phyloP scores from a whole-genome alignment of 306 rosid species.

The Malus fusca region DNA sequence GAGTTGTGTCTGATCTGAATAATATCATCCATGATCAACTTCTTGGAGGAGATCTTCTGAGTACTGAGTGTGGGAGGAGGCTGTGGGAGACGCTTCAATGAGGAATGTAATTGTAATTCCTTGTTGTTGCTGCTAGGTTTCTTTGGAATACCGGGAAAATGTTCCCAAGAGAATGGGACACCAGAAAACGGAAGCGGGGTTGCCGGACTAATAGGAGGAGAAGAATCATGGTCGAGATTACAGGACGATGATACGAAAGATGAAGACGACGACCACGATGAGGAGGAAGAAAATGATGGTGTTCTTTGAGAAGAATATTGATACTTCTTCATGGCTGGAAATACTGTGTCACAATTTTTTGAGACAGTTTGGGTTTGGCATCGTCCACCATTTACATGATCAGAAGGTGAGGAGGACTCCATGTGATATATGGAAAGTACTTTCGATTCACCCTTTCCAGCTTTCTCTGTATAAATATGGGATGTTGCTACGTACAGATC shows the following conservation, averaged over 20 bases:
- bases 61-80: constrained; percentile 42
- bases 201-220: constrained; percentile 36
- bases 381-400: background rate
- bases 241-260: constrained; percentile 30
- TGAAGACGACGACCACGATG: constrained; percentile 36
- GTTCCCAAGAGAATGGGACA: constrained; percentile 99
- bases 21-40: constrained; percentile 21
- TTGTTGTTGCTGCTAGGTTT: constrained; percentile 23
- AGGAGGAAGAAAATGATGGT: constrained; percentile 46
- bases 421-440: constrained; percentile 3
- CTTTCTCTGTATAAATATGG: constrained; percentile 10
- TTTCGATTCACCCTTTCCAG: background rate
- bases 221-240: constrained; percentile 29
- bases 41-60: constrained; percentile 24
- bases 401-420: constrained; percentile 40
- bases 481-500: constrained; percentile 1
- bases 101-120: constrained; percentile 11
- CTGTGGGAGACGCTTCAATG: constrained; percentile 45
- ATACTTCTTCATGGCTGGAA: constrained; percentile 23
- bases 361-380: constrained; percentile 11
- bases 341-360: constrained; percentile 25
- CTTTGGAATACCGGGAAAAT: constrained; percentile 87
- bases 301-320: constrained; percentile 29
- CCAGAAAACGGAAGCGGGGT: constrained; percentile 57
- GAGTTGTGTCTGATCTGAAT: constrained; percentile 15